Percentiles rank a stretch among this genome's conserved stretches.
Evolutionary conservation across 192 early-diverging fungal genomes (phyloP).

Genomic region (Neocallimastix lanati): DNA sequence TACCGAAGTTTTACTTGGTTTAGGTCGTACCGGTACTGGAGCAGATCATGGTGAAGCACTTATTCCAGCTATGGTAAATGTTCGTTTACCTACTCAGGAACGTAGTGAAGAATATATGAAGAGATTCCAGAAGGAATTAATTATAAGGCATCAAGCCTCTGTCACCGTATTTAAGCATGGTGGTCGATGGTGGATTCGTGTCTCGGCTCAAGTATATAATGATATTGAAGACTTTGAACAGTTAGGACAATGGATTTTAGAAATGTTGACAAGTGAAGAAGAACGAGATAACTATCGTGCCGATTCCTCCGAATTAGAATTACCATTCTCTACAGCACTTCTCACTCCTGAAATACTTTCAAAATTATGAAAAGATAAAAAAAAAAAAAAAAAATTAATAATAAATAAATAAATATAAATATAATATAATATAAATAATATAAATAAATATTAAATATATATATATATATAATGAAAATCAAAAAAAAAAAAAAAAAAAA

Average conservation of each 20-base stretch:
- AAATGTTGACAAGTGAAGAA: not conserved
- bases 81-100: slow-evolving; percentile 21
- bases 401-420: too few species aligned
- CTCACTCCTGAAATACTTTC: not conserved
- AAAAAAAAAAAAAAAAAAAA: too few species aligned
- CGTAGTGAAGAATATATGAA: slow-evolving; percentile 4
- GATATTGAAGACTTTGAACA: not conserved
- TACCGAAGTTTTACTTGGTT: slow-evolving; percentile 18
- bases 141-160: slow-evolving; percentile 19
- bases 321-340: not conserved
- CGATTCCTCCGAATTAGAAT: not conserved
- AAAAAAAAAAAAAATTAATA: too few species aligned
- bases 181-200: slow-evolving; percentile 23
- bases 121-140: slow-evolving; percentile 3
- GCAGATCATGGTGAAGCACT: slow-evolving; percentile 15
- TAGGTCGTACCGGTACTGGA: slow-evolving; percentile 2
- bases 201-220: slow-evolving; percentile 26
- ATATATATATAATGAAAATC: too few species aligned
- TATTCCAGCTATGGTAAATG: slow-evolving; percentile 36
- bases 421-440: too few species aligned
- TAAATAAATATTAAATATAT: too few species aligned
- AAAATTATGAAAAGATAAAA: not conserved
- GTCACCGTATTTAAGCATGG: slow-evolving; percentile 18
- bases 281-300: not conserved
- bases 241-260: not conserved